Evolutionary conservation across 345 rosid genomes (phyloP), one percentile per base, ranked within the genome.

Genomic region (Bruguiera gymnorhiza): DNA sequence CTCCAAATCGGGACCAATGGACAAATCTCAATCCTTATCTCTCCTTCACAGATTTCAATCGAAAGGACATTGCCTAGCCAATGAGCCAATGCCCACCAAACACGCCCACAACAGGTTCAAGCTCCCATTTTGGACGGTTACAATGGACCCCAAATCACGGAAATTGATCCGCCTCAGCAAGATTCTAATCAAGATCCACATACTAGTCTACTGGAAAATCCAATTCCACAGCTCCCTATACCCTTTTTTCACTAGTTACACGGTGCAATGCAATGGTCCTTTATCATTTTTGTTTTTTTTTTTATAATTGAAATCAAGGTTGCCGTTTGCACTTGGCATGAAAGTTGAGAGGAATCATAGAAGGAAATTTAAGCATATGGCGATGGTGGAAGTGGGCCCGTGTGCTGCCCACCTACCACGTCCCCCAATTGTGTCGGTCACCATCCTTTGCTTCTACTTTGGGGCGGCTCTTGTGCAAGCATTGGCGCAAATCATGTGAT

Each of bases 71-170:
- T 8, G 18, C 31, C 29, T 10, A 3, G 60, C 60, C 30, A 56
- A 56, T 10, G 30, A 43, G 50, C 50, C 50, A 43, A 11, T 43
- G 50, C 50, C 32, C 58, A 53, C 20, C 10, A n/a, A 66, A 20
- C 19, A 23, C 52, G 10, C 34, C 46, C 31, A 21, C 46, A 23
- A 19, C 2, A 48, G 31, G 8, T 20, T 6, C 50, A 1, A 20
- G 9, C 68, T 65, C 71, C 57, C 75, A 53, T 18, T 63, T 75
- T 73, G 64, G 51, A 70, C 61, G 66, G 72, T 55, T 56, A 21
- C 30, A 63, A 72, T 69, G 62, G 74, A 81, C 76, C 83, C 78
- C 55, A 76, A 78, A 76, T 83, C 81, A 83, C 75, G 81, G 74
- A 72, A 70, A 27, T 16, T 19, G 66, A 72, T 71, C 55, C 74